Conservation (phyloP, 495 filamentous ascomycete genomes). For the Aspergillus heteromorphus region DNA sequence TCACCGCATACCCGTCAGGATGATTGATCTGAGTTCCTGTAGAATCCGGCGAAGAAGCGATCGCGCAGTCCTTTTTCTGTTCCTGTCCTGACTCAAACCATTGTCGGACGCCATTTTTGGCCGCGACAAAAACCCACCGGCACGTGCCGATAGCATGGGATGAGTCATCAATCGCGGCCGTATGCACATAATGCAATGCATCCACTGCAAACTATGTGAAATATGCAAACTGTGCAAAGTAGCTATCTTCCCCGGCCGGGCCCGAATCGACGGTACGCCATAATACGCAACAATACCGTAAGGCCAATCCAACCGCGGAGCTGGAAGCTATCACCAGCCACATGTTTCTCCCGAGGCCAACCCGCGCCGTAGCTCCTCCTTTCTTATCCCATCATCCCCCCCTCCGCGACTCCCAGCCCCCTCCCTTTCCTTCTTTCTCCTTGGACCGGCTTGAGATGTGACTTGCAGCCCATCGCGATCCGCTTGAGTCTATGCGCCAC, state of each 20-base stretch:
- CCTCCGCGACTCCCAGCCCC: slow-evolving; percentile 5
- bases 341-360: slow-evolving; percentile 40
- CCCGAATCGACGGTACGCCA: not conserved
- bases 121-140: not conserved
- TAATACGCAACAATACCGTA: not conserved
- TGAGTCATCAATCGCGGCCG: not conserved
- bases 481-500: slow-evolving; percentile 28
- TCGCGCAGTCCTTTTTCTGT: no score
- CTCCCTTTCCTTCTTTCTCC: no score
- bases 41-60: not conserved
- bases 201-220: not conserved
- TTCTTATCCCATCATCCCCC: slow-evolving; percentile 18
- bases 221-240: not conserved
- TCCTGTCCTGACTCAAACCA: not conserved
- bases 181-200: not conserved
- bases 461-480: slow-evolving; percentile 26
- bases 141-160: not conserved
- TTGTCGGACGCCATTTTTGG: not conserved
- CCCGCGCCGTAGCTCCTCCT: slow-evolving; percentile 20
- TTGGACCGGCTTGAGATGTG: slow-evolving; percentile 30
- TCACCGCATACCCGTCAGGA: no score
- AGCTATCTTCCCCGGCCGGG: not conserved
- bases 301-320: slow-evolving; percentile 7
- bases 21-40: no score
- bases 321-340: slow-evolving; percentile 34